phyloP scores from a whole-genome alignment of 176 grass and related monocot species.

The Raddia guianensis region DNA sequence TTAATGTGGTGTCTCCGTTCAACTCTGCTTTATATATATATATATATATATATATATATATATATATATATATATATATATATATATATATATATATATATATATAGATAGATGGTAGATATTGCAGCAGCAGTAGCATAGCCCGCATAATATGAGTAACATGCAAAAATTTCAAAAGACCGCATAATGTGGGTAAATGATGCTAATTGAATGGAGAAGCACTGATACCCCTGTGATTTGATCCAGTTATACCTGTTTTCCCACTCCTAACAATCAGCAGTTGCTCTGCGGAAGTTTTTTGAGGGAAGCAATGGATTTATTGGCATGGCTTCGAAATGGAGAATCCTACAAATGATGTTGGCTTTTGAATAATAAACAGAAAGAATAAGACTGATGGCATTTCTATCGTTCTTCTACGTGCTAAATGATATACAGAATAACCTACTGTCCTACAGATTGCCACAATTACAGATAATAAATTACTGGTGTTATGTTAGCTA shows the following conservation, averaged over 20 bases:
- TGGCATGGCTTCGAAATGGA: not conserved
- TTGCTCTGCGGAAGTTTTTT: not conserved
- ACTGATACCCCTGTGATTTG: not conserved
- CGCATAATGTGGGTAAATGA: too few relatives aligned
- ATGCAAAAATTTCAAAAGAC: too few relatives aligned
- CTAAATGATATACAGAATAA: slow-evolving; percentile 48
- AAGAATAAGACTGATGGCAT: slow-evolving; percentile 33
- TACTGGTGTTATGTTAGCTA: slow-evolving; percentile 26
- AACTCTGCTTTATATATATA: too few relatives aligned
- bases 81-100: too few relatives aligned
- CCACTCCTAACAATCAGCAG: not conserved
- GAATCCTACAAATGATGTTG: not conserved
- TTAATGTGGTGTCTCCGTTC: too few relatives aligned
- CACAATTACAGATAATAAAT: slow-evolving; percentile 30
- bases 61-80: too few relatives aligned
- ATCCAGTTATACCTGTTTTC: not conserved
- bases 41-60: too few relatives aligned
- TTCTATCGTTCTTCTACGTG: slow-evolving; percentile 35
- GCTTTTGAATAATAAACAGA: not conserved
- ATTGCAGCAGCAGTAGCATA: too few relatives aligned
- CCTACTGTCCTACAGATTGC: slow-evolving; percentile 19
- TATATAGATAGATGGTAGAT: too few relatives aligned
- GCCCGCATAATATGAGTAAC: too few relatives aligned
- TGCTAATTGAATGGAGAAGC: too few relatives aligned
- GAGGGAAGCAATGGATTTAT: not conserved